Evolutionary conservation across 1,139 yeast species (phyloP).

Genomic region (Wickerhamiella infanticola): DNA sequence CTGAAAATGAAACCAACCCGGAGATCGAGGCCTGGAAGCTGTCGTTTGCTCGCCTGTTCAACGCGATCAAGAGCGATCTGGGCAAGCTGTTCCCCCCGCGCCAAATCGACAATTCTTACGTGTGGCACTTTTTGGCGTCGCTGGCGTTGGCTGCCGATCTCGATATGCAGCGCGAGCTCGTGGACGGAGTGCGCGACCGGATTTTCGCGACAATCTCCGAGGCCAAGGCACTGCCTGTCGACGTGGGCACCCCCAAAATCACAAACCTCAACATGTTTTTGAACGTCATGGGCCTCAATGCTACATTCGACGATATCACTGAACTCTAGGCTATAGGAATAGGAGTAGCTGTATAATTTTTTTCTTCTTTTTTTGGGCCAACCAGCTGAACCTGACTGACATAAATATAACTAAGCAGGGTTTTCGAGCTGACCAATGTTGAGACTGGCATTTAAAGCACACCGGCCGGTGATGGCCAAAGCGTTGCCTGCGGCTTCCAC

Average conservation of each 20-base stretch:
- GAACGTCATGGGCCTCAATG: constrained; percentile 92
- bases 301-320: constrained; percentile 36
- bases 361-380: neutral
- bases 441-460: constrained; percentile 1
- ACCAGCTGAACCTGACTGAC: neutral
- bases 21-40: constrained; percentile 59
- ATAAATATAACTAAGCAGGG: neutral
- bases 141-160: constrained; percentile 84
- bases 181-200: constrained; percentile 87
- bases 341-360: neutral
- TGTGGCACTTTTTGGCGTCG: constrained; percentile 95
- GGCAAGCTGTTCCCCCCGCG: constrained; percentile 68
- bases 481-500: neutral
- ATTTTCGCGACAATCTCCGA: constrained; percentile 78
- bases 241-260: constrained; percentile 43
- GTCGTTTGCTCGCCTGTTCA: constrained; percentile 70
- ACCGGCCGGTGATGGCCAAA: neutral
- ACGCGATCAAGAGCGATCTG: constrained; percentile 63
- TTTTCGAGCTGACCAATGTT: constrained; percentile 2
- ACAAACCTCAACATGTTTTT: constrained; percentile 80
- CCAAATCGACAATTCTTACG: constrained; percentile 63
- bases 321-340: constrained; percentile 12
- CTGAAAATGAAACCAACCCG: constrained; percentile 28
- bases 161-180: constrained; percentile 86
- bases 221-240: constrained; percentile 51